phyloP scores from a whole-genome alignment of 768 basidiomycete genomes.

The Lactarius psammicola region DNA sequence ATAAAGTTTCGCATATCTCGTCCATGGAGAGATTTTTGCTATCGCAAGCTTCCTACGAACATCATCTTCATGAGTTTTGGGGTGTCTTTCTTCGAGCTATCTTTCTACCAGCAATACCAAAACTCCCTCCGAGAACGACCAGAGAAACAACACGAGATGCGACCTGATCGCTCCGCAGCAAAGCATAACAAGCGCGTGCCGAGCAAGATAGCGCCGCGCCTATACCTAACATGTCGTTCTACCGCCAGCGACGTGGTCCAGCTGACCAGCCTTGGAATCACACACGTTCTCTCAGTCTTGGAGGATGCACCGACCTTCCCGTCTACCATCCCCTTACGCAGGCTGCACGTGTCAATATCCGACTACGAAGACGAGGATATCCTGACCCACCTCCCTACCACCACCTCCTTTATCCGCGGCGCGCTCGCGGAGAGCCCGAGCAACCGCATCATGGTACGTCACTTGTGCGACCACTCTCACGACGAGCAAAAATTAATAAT shows the following conservation, averaged over 20 bases:
- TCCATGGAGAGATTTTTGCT: background rate
- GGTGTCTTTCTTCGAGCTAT: background rate
- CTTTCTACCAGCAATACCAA: slow-evolving; percentile 4
- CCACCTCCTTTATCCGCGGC: slow-evolving; percentile 53
- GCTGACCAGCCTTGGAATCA: slow-evolving; percentile 59
- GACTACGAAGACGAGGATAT: slow-evolving; percentile 47
- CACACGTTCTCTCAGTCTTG: slow-evolving; percentile 68
- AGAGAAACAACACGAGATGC: slow-evolving; percentile 9
- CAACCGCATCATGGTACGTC: slow-evolving; percentile 52
- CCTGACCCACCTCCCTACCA: slow-evolving; percentile 44
- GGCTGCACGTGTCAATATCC: slow-evolving; percentile 51
- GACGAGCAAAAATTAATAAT: background rate
- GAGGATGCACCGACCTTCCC: slow-evolving; percentile 51
- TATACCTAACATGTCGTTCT: slow-evolving; percentile 64
- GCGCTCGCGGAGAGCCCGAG: slow-evolving; percentile 46
- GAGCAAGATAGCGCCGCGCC: slow-evolving; percentile 42
- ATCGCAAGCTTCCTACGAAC: background rate
- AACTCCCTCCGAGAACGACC: background rate
- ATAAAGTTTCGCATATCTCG: slow-evolving; percentile 1
- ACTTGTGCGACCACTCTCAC: background rate
- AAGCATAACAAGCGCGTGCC: slow-evolving; percentile 26
- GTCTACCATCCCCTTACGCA: slow-evolving; percentile 38
- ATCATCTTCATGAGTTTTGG: slow-evolving; percentile 5
- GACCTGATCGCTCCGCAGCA: background rate
- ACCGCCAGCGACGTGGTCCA: slow-evolving; percentile 51